Evolutionary conservation across 441 rosid genomes (phyloP).

Genomic region (Dalechampia spathulata): DNA sequence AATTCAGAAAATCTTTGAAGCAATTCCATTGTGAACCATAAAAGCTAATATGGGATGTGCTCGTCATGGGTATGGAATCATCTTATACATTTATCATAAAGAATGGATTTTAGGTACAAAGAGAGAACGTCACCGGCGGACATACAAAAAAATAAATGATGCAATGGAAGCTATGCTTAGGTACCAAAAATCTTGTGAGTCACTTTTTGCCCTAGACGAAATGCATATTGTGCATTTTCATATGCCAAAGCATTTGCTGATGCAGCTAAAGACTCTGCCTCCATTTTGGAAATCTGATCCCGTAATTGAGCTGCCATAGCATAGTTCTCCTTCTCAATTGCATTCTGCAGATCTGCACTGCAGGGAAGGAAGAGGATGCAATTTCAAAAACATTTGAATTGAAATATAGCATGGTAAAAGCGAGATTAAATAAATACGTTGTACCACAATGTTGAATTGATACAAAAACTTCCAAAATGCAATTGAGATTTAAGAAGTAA

Average conservation of each 20-base stretch:
- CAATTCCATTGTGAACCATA: background rate
- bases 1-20: background rate
- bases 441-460: background rate
- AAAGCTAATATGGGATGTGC: no score
- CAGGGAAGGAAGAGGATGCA: constrained; percentile 21
- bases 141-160: constrained; percentile 7
- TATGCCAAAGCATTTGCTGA: constrained; percentile 77
- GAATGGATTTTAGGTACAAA: background rate
- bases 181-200: constrained; percentile 74
- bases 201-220: constrained; percentile 94
- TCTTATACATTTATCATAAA: background rate
- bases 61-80: background rate
- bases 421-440: background rate
- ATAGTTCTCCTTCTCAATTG: constrained; percentile 75
- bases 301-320: constrained; percentile 70
- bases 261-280: constrained; percentile 83
- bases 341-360: constrained; percentile 87
- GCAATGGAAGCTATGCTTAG: constrained; percentile 12
- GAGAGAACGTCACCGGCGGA: background rate
- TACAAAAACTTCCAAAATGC: background rate
- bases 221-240: constrained; percentile 69
- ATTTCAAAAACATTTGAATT: constrained; percentile 1
- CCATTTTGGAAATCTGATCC: constrained; percentile 70
- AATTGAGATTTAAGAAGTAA: background rate
- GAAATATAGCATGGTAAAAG: constrained; percentile 8